These are phyloP conservation scores for Citrullus amarus DNA, from an alignment of 306 rosid genomes.

Conservation along the genomic window DNA sequence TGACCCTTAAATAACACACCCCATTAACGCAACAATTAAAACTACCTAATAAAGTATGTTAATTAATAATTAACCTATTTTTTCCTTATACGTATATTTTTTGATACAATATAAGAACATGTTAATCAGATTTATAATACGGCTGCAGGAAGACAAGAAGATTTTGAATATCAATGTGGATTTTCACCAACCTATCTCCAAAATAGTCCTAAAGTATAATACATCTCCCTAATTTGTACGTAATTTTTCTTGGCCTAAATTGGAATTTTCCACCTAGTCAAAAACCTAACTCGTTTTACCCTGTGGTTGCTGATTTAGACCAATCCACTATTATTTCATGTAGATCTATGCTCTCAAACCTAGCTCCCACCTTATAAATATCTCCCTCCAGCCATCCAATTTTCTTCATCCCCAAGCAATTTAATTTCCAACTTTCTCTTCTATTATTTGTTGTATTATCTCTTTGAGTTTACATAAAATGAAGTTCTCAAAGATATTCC, in stretches of 20 bases:
- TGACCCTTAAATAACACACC: neutral
- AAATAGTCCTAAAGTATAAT: neutral
- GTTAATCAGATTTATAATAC: neutral
- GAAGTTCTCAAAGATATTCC: neutral
- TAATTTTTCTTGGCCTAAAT: constrained; percentile 1
- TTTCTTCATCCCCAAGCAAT: neutral
- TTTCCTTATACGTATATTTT: neutral
- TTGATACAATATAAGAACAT: neutral
- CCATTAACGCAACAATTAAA: neutral
- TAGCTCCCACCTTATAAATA: neutral
- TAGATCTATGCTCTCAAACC: neutral
- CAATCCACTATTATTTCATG: constrained; percentile 6
- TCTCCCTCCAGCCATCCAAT: neutral
- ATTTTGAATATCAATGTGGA: neutral
- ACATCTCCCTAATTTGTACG: neutral
- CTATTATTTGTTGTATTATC: neutral
- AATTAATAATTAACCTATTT: neutral
- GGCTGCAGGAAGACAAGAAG: neutral
- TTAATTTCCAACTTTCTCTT: neutral
- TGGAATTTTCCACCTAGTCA: neutral
- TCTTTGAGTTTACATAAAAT: neutral
- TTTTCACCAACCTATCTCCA: neutral
- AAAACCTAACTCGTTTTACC: constrained; percentile 7
- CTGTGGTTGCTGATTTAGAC: neutral
- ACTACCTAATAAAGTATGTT: neutral